phyloP scores from a whole-genome alignment of 2,329 filamentous ascomycete genomes.

The Penicillium janthinellum region DNA sequence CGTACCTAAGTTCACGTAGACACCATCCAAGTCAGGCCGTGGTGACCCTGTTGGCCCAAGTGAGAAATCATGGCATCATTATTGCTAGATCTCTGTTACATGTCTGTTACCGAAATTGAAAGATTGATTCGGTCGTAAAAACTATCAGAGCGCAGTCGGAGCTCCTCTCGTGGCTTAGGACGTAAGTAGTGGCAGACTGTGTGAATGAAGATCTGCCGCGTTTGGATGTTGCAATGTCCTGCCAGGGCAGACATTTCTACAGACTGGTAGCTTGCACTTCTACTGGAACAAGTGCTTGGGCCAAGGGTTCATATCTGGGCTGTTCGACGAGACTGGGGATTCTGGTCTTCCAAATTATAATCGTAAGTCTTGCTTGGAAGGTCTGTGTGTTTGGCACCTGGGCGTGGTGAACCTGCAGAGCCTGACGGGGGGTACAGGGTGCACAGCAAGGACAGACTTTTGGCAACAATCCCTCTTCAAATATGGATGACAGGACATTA shows the following conservation, averaged over 20 bases:
- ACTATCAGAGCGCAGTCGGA: too few species aligned
- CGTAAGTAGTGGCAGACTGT: not conserved
- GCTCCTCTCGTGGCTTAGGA: not conserved
- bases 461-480: not conserved
- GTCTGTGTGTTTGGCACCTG: not conserved
- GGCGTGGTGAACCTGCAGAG: too few species aligned
- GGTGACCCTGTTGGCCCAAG: not conserved
- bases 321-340: not conserved
- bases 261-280: too few species aligned
- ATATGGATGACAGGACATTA: not conserved
- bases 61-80: not conserved
- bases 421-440: not conserved
- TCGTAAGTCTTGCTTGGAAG: not conserved
- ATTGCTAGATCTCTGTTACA: not conserved
- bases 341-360: not conserved
- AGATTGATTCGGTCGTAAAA: not conserved
- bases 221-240: not conserved
- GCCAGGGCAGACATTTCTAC: not conserved
- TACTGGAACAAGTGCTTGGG: not conserved
- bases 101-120: not conserved
- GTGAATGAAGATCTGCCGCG: not conserved
- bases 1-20: not conserved
- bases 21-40: not conserved
- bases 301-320: not conserved
- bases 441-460: not conserved